A percentile compares a stretch with the other conserved stretches of the same genome.
Evolutionary conservation across 441 rosid species (phyloP).

Genomic region (Sinapis alba): DNA sequence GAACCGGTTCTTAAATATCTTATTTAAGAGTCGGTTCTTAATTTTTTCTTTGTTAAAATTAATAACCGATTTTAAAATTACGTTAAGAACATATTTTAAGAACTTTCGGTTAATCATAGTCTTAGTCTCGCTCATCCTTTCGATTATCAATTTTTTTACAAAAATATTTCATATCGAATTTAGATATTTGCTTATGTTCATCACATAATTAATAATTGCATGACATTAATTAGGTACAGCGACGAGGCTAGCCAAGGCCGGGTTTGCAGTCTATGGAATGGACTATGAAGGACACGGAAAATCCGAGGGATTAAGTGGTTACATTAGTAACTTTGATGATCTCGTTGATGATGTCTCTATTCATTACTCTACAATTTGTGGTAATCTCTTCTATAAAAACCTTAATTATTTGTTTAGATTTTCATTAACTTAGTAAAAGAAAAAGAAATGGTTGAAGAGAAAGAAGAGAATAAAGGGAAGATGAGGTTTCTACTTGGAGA

Average conservation of each 20-base stretch:
- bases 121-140: not conserved
- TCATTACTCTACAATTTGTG: conserved; percentile 62
- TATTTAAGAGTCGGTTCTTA: too few relatives aligned
- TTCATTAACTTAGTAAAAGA: not conserved
- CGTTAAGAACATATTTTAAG: too few relatives aligned
- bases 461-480: conserved; percentile 57
- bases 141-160: not conserved
- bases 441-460: conserved; percentile 45
- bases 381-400: conserved; percentile 29
- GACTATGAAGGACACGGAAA: conserved; percentile 98
- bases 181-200: not conserved
- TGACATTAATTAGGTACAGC: conserved; percentile 62
- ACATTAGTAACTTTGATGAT: conserved; percentile 53
- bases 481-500: conserved; percentile 85
- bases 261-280: conserved; percentile 77
- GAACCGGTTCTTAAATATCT: too few relatives aligned
- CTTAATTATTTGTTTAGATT: not conserved
- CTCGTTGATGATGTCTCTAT: conserved; percentile 69
- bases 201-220: not conserved
- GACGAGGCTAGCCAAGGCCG: conserved; percentile 65
- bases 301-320: conserved; percentile 65
- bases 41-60: too few relatives aligned
- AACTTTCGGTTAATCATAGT: too few relatives aligned
- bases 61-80: too few relatives aligned
- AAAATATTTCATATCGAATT: not conserved